phyloP scores from a whole-genome alignment of 1,284 basidiomycete genomes.

The Apiotrichum akiyoshidainum region DNA sequence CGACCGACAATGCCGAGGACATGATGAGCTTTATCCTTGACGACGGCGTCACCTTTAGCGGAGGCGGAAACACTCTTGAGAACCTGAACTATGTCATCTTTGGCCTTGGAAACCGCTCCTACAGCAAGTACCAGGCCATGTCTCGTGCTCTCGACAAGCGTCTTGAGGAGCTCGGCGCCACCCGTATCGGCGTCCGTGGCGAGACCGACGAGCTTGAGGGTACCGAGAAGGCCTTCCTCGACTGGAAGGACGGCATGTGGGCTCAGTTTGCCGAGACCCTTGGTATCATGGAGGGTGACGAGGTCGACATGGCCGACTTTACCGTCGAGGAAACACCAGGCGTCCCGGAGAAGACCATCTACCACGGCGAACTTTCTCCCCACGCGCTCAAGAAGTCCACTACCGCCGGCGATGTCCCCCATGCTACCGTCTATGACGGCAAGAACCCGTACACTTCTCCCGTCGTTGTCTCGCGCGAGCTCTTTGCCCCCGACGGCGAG shows the following conservation, averaged over 20 bases:
- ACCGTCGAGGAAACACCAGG: constrained; percentile 71
- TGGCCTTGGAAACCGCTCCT: constrained; percentile 90
- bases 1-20: constrained; percentile 95
- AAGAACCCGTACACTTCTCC: constrained; percentile 95
- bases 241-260: constrained; percentile 99
- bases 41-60: constrained; percentile 76
- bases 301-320: constrained; percentile 94
- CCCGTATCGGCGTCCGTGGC: constrained; percentile 82
- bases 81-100: constrained; percentile 95
- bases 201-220: constrained; percentile 99
- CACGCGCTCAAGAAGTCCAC: constrained; percentile 62
- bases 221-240: constrained; percentile 99
- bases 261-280: constrained; percentile 74
- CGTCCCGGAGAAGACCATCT: constrained; percentile 78
- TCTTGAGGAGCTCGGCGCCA: constrained; percentile 74
- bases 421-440: constrained; percentile 60
- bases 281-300: constrained; percentile 91
- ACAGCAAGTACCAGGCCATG: constrained; percentile 92
- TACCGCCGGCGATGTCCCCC: constrained; percentile 53
- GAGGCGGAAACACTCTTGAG: constrained; percentile 61
- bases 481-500: constrained; percentile 71
- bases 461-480: constrained; percentile 70
- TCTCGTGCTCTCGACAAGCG: constrained; percentile 73
- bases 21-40: constrained; percentile 90
- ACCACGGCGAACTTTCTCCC: constrained; percentile 84